Evolutionary conservation across 2,329 filamentous ascomycete genomes (phyloP).

Genomic region (Scytalidium sp.): DNA sequence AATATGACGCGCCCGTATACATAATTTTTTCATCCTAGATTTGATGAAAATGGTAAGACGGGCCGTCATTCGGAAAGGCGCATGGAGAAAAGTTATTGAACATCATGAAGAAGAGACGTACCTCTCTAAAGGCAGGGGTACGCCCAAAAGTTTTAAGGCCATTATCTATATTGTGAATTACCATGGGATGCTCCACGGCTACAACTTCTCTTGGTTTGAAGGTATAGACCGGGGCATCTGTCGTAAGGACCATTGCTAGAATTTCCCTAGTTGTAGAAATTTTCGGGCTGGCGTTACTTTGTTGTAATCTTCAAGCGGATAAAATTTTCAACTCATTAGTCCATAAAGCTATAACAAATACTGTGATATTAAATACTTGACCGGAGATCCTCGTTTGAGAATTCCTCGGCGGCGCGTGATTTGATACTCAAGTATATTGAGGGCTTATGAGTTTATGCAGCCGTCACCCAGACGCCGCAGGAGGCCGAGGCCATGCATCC

Average conservation of each 20-base stretch:
- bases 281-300: neutral
- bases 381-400: too few relatives aligned
- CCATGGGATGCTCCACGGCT: slow-evolving; percentile 64
- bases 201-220: slow-evolving; percentile 48
- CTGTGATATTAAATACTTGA: too few relatives aligned
- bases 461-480: neutral
- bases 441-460: neutral
- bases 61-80: neutral
- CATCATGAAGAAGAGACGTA: slow-evolving; percentile 17
- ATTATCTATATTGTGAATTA: slow-evolving; percentile 62
- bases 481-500: neutral
- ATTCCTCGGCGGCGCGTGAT: too few relatives aligned
- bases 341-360: neutral
- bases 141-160: slow-evolving; percentile 58
- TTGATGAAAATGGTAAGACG: slow-evolving; percentile 16
- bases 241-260: neutral
- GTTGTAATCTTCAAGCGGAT: neutral
- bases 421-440: too few relatives aligned
- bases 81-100: neutral
- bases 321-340: neutral
- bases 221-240: slow-evolving; percentile 13
- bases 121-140: slow-evolving; percentile 22
- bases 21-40: neutral
- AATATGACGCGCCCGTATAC: neutral
- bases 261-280: neutral